Percentiles rank a stretch among this genome's conserved stretches.
phyloP scores from a whole-genome alignment of 2,329 filamentous ascomycete genomes.

The Cadophora gregata region DNA sequence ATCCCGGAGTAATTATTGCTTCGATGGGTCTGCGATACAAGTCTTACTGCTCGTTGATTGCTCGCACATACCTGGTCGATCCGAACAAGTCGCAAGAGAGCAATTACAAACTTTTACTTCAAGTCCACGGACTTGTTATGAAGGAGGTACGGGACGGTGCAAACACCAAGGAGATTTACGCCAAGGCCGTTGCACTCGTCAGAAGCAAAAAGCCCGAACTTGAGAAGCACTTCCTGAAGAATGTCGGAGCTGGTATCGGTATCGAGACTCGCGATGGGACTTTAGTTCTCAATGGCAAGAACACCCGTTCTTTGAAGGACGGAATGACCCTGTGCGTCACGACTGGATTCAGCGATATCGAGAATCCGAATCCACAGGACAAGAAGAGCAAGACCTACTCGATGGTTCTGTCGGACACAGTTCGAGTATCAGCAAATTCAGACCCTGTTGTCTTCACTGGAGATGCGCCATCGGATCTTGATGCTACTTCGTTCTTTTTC shows the following conservation, averaged over 20 bases:
- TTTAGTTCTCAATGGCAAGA: constrained; percentile 87
- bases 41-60: constrained; percentile 92
- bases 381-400: constrained; percentile 91
- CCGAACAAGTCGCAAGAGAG: constrained; percentile 95
- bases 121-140: constrained; percentile 86
- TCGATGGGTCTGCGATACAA: constrained; percentile 93
- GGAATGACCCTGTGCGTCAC: constrained; percentile 96
- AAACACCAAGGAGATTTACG: constrained; percentile 87
- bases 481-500: constrained; percentile 98
- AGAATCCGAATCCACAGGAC: constrained; percentile 85
- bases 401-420: constrained; percentile 88
- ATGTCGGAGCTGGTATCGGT: constrained; percentile 88
- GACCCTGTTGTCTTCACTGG: constrained; percentile 91
- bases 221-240: constrained; percentile 94
- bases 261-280: constrained; percentile 88
- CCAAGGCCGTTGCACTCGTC: constrained; percentile 80
- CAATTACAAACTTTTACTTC: constrained; percentile 87
- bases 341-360: constrained; percentile 87
- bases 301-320: constrained; percentile 81
- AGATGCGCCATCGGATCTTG: constrained; percentile 87
- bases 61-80: constrained; percentile 93
- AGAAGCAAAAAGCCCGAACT: constrained; percentile 92
- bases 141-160: constrained; percentile 90
- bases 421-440: constrained; percentile 75
- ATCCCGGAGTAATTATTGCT: constrained; percentile 92